phyloP scores from a whole-genome alignment of 306 rosid genomes.

The Begonia loranthoides region DNA sequence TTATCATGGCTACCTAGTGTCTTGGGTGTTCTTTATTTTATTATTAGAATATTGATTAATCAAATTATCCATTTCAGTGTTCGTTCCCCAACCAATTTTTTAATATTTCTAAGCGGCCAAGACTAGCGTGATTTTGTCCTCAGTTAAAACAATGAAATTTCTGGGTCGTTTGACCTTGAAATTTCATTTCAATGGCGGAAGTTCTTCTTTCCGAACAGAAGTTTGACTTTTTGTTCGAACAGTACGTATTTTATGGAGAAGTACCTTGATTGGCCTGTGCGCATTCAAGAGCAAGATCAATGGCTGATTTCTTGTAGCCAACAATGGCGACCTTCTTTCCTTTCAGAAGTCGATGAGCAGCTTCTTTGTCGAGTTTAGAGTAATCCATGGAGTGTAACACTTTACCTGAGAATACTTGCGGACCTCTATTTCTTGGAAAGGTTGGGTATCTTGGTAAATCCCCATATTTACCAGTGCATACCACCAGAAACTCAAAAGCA shows the following conservation, averaged over 20 bases:
- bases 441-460: slow-evolving; percentile 33
- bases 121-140: too few relatives aligned
- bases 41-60: too few relatives aligned
- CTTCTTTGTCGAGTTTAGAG: slow-evolving; percentile 30
- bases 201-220: not conserved
- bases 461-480: slow-evolving; percentile 51
- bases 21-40: too few relatives aligned
- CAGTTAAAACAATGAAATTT: too few relatives aligned
- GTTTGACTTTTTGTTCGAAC: not conserved
- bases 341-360: slow-evolving; percentile 20
- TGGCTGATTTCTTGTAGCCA: slow-evolving; percentile 45
- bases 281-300: slow-evolving; percentile 44
- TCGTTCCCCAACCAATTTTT: too few relatives aligned
- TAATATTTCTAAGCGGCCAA: too few relatives aligned
- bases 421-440: slow-evolving; percentile 23
- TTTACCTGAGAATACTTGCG: slow-evolving; percentile 31
- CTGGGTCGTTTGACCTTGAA: too few relatives aligned
- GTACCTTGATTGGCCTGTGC: slow-evolving; percentile 43
- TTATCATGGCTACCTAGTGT: too few relatives aligned
- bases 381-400: slow-evolving; percentile 44
- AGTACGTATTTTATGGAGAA: not conserved
- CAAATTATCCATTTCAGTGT: too few relatives aligned
- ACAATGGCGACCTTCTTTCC: slow-evolving; percentile 39
- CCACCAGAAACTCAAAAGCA: slow-evolving; percentile 39
- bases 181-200: not conserved